Evolutionary conservation across 2,329 filamentous ascomycete species (phyloP), one percentile per base, ranked within the genome.

Genomic region (Magnaporthiopsis incrustans): DNA sequence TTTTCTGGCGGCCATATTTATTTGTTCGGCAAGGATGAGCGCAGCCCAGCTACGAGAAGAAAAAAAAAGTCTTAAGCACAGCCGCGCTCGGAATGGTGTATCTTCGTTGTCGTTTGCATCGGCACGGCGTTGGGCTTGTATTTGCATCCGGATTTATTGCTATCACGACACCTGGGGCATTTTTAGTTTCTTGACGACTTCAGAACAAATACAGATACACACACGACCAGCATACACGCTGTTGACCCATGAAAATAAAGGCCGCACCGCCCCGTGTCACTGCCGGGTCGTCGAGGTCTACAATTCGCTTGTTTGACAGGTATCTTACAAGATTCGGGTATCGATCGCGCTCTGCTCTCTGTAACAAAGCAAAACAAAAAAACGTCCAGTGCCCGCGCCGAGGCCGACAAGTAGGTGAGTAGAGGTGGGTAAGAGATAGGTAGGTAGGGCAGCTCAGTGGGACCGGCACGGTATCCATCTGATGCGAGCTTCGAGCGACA

Each of bases 241-340:
- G 57, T 30, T 30, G 30, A 30, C 30, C 30, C 30, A 27, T 27
- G 57, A 53, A 53, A 53, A 53, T 11, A 25, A 11, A 35, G 26
- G 26, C 18, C 4, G 57, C 22, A 18, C 22, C 18, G 57, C 10
- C 25, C 26, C 57, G 5, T 7, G 12, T 10, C 25, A 26, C 57
- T 12, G 26, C 30, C 25, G 57, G 26, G 57, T 32, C 6, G 8
- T 32, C 3, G 57, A 32, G 57, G 30, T 58, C 30, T 58, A 58
- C 30, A 26, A 32, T 27, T 58, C 30, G 57, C 57, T 58, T 18
- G 11, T 18, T 18, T 32, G 57, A 32, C 30, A 30, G 6, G 57
- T 58, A 32, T 27, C 57, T 18, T 58, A 32, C 25, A 58, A 58
- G 26, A 58, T 58, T 58, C 30, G 60, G 60, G 60, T 27, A 61